Conservation (phyloP, 2,329 filamentous ascomycete genomes). For the Coniochaeta prunicola region DNA sequence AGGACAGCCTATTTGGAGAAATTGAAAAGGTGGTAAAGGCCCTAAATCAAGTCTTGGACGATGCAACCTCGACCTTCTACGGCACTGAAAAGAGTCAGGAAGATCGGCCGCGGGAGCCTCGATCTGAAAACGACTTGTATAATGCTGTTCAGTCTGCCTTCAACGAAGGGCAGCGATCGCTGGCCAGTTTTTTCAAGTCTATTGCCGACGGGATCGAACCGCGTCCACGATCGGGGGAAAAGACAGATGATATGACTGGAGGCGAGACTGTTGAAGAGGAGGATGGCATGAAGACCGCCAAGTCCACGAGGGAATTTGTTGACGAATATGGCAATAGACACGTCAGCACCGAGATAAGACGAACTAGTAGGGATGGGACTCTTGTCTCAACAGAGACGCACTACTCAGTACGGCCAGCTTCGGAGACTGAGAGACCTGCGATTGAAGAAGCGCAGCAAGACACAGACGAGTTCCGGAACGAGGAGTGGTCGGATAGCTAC, state of each 20-base stretch:
- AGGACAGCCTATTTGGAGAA: constrained; percentile 1
- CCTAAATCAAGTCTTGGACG: background rate
- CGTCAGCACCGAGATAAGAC: constrained; percentile 31
- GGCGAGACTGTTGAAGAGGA: constrained; percentile 4
- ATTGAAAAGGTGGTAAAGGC: constrained; percentile 4
- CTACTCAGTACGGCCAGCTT: constrained; percentile 15
- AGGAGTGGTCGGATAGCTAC: background rate
- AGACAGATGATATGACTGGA: constrained; percentile 1
- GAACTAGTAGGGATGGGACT: constrained; percentile 31
- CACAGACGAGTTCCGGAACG: background rate
- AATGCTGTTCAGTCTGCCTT: constrained; percentile 27
- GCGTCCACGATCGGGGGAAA: background rate
- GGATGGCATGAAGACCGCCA: constrained; percentile 23
- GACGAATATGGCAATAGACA: constrained; percentile 36
- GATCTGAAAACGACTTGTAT: constrained; percentile 35
- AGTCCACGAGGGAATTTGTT: constrained; percentile 32
- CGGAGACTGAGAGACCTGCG: constrained; percentile 1
- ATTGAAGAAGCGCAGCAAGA: background rate
- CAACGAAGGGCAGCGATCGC: constrained; percentile 28
- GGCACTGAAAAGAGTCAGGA: background rate
- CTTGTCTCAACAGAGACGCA: constrained; percentile 30
- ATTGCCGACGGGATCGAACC: constrained; percentile 14
- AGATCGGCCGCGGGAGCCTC: background rate
- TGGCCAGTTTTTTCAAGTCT: constrained; percentile 31
- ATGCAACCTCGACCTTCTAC: background rate